Percentiles rank a stretch among this genome's conserved stretches.
Conservation (phyloP, 23 red algal species). For the Agarophyton chilense region DNA sequence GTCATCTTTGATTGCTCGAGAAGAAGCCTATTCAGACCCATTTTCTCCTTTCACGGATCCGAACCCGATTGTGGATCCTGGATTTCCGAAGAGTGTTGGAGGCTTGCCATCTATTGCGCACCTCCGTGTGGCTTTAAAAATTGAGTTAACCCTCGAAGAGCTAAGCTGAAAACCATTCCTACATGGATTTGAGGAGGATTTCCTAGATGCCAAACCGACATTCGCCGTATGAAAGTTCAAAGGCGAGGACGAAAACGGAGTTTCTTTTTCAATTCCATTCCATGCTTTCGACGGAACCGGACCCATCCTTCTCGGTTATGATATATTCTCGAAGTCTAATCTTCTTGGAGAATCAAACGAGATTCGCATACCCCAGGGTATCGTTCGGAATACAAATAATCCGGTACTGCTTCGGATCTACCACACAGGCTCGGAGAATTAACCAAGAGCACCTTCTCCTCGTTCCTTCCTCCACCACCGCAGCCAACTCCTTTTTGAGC, state of each 20-base stretch:
- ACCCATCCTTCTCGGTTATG: not conserved
- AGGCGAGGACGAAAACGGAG: not conserved
- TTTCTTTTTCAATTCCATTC: not conserved
- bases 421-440: not conserved
- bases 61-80: conserved; percentile 13
- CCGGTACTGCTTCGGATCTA: not conserved
- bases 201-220: no score
- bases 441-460: not conserved
- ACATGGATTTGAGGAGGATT: not conserved
- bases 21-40: conserved; percentile 30
- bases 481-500: not conserved
- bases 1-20: not conserved
- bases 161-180: not conserved
- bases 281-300: not conserved
- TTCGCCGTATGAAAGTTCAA: not conserved
- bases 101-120: not conserved
- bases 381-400: not conserved
- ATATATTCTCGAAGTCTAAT: not conserved
- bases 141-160: not conserved
- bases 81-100: not conserved
- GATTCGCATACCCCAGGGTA: not conserved
- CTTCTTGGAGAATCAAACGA: not conserved
- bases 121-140: not conserved
- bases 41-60: not conserved
- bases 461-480: not conserved